These are phyloP conservation scores for Aspergillus baeticus DNA, from an alignment of 495 filamentous ascomycete species.

Conservation along the genomic window DNA sequence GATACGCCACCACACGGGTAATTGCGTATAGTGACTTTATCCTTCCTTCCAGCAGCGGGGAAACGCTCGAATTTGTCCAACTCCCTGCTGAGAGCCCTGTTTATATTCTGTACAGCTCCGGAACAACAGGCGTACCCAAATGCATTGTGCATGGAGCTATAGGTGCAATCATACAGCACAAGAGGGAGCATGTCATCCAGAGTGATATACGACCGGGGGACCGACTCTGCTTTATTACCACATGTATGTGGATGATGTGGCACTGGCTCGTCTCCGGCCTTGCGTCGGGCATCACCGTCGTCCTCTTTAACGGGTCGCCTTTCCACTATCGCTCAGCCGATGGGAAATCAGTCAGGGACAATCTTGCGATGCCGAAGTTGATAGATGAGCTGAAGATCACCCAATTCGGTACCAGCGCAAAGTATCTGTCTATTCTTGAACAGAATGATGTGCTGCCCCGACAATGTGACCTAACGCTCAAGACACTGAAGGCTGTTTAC, in stretches of 20 bases:
- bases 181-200: conserved; percentile 64
- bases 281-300: conserved; percentile 51
- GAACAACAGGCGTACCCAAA: conserved; percentile 72
- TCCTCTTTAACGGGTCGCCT: conserved; percentile 36
- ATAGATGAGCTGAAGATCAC: conserved; percentile 33
- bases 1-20: too few relatives aligned
- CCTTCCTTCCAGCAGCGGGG: background rate
- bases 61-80: conserved; percentile 51
- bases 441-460: conserved; percentile 57
- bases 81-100: conserved; percentile 66
- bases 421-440: conserved; percentile 67
- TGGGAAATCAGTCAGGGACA: too few relatives aligned
- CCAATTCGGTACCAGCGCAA: conserved; percentile 66
- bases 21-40: background rate
- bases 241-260: conserved; percentile 87
- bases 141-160: conserved; percentile 71
- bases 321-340: background rate
- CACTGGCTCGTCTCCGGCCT: conserved; percentile 52
- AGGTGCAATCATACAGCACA: conserved; percentile 53
- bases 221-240: conserved; percentile 56
- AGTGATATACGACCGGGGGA: conserved; percentile 45
- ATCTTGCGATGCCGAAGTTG: conserved; percentile 8
- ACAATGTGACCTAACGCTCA: conserved; percentile 22
- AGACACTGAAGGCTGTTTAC: conserved; percentile 32
- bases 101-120: conserved; percentile 67